Conservation (phyloP, 1,284 basidiomycete species). For the Vanrija sp. region DNA sequence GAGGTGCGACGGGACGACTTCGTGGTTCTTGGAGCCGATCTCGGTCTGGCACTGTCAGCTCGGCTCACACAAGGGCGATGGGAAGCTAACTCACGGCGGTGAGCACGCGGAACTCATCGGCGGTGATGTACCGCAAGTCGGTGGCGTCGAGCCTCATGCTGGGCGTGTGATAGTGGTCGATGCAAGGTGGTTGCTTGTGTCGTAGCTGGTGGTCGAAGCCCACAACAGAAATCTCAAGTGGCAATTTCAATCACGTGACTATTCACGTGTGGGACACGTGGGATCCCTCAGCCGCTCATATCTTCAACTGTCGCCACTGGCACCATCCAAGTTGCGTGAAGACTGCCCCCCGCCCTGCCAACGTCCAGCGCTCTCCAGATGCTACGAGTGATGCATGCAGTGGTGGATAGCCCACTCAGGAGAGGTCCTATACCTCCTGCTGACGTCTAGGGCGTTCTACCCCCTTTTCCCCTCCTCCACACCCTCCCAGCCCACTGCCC, state of each 20-base stretch:
- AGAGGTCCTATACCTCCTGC: background rate
- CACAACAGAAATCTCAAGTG: background rate
- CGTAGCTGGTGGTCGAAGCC: background rate
- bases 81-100: constrained; percentile 66
- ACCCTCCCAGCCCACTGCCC: no score
- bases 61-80: background rate
- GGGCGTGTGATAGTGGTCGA: background rate
- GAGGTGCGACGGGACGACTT: constrained; percentile 83
- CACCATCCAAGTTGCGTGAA: no score
- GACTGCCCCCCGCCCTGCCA: no score
- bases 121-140: constrained; percentile 85
- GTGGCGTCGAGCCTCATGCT: constrained; percentile 91
- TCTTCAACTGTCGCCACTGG: no score
- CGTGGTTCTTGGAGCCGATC: constrained; percentile 97
- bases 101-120: constrained; percentile 91
- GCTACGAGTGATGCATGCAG: background rate
- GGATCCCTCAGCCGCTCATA: background rate
- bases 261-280: background rate
- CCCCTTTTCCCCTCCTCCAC: background rate
- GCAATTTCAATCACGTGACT: background rate
- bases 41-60: constrained; percentile 63
- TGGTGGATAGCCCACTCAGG: background rate
- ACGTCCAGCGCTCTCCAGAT: background rate
- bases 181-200: background rate
- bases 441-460: no score